phyloP scores from a whole-genome alignment of 805 yeast genomes.

The Pichia nakasei region DNA sequence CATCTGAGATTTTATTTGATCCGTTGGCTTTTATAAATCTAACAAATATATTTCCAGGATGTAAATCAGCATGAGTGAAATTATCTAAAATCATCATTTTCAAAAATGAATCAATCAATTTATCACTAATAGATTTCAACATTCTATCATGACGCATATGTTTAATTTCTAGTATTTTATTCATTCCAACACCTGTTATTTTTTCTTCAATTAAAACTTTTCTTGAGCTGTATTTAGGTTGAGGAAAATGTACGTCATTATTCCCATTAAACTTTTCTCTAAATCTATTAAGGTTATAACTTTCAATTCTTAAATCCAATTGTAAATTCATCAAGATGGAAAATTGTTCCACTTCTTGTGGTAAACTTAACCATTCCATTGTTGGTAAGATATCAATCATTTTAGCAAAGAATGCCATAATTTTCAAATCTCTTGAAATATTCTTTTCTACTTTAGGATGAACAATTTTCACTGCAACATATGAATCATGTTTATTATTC shows the following conservation, averaged over 20 bases:
- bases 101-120: constrained; percentile 82
- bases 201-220: constrained; percentile 79
- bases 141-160: constrained; percentile 37
- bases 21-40: constrained; percentile 30
- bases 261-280: constrained; percentile 52
- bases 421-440: constrained; percentile 71
- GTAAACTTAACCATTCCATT: constrained; percentile 95
- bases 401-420: constrained; percentile 76
- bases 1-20: constrained; percentile 22
- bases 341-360: constrained; percentile 89
- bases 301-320: constrained; percentile 84
- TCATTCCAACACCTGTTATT: constrained; percentile 77
- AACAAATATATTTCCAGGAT: constrained; percentile 87
- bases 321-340: constrained; percentile 80
- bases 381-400: constrained; percentile 71
- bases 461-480: constrained; percentile 85
- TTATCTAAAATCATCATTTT: constrained; percentile 90
- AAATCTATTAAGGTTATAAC: constrained; percentile 67
- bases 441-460: constrained; percentile 77
- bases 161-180: constrained; percentile 46
- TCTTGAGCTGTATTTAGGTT: constrained; percentile 60
- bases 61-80: constrained; percentile 93
- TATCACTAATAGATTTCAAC: constrained; percentile 65
- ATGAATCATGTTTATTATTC: constrained; percentile 32
- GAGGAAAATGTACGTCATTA: constrained; percentile 69